Base-by-base conservation (phyloP, 805 yeast species). In the Starmera caribaea region DNA sequence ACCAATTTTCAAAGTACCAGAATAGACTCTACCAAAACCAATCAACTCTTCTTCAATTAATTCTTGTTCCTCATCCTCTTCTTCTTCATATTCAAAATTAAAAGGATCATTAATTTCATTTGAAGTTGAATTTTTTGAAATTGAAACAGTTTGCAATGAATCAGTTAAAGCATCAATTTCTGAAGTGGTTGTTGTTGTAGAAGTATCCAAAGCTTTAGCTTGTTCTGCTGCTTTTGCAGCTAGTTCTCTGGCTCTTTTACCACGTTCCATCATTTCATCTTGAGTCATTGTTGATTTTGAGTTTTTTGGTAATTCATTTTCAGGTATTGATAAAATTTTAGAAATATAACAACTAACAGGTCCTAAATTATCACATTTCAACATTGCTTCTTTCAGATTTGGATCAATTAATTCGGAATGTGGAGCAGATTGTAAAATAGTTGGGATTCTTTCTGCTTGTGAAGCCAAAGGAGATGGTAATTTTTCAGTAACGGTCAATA, bases 21-120 rank as follows among this genome's bases (percentile, higher is more conserved):
- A 80, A 55, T 81, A 92, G 0, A 92, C 71, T 53, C 99, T 74
- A 0, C 96, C 79, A 58, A 90, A 85, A 0, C 95, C 98, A 46
- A 92, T 75, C 42, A 90, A 61, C 1, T 76, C 82, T 52, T 89
- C 96, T 31, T 65, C 66, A 45, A 45, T 51, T 31, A 41, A 46
- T 30, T 67, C 69, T 8, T 61, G 53, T 14, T 59, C 65, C 21
- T 64, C 68, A 49, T 68, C 76, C 12, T 61, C 68, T 30, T 71
- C 79, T 27, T 74, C 80, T 42, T 75, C 77, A 42, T 65, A 70
- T 38, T 67, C 73, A 53, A 69, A 69, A 40, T 61, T 66, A 37
- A 55, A 63, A 7, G 66, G 63, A 43, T 66, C 69, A 16, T 54
- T 46, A 17, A 49, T 53, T 8, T 53, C 42, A 8, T 59, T 58